Base-by-base conservation (phyloP, 345 rosid species). In the Rhizophora mangle region DNA sequence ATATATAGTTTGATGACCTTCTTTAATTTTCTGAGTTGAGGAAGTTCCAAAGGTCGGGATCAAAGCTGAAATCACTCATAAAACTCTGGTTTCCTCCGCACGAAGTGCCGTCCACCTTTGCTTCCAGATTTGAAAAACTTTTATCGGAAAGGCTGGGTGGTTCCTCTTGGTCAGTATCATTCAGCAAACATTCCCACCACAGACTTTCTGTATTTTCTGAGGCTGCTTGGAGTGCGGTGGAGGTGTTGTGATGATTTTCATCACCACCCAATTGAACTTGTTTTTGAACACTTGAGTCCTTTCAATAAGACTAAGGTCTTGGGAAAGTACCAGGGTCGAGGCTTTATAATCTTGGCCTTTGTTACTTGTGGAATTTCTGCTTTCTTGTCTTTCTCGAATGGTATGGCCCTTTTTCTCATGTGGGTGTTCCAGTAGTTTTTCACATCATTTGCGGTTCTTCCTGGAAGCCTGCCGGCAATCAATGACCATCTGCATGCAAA, bases 401-500 rank as follows among this genome's bases (percentile, higher is more conserved):
- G 6, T 16, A 19, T 19, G 4, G 9, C 60, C 24, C 20, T 4
- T 20, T 67, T 72, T 31, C 60, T 46, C 5, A 29, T 20, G 46
- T 67, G 62, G 3, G 74, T 62, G 49, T 78, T 76, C 79, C 83
- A 78, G n/a, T 73, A 73, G 16, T 81, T 81, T 61, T 83, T 81
- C n/a, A 81, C 74, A 53, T 78, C 82, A 46, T 81, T 83, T 0
- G 84, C 82, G 29, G 87, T 81, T 72, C 87, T 79, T 52, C 85
- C 87, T 1, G 87, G 83, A 11, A 84, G 69, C 57, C 85, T 77
- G 5, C 86, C 86, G 4, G 84, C 83, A 5, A 84, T 84, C 68
- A 84, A 34, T 15, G 87, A 74, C 87, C 85, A 84, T 57, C 87
- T 79, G 72, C 55, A 56, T 9, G 43, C 9, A 37, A 37, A 37